A percentile compares a stretch with the other conserved stretches of the same genome.
Evolutionary conservation across 2,329 filamentous ascomycete genomes (phyloP).

Genomic region (Cladophialophora yegresii): DNA sequence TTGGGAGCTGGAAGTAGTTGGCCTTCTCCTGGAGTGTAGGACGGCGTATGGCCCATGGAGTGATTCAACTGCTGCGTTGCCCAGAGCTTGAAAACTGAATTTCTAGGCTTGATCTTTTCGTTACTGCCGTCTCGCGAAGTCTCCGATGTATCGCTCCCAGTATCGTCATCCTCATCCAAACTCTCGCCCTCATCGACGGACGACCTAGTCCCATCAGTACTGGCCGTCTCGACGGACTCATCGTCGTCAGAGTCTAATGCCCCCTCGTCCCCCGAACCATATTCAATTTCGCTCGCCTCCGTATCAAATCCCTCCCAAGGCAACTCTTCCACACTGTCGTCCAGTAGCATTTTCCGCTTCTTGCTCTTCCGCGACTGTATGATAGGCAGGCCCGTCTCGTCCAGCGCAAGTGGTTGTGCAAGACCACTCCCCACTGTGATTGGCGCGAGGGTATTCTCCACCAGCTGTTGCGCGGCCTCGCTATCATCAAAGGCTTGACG

Average conservation of each 20-base stretch:
- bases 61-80: slow-evolving; percentile 83
- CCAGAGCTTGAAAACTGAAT: slow-evolving; percentile 88
- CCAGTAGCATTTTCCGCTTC: slow-evolving; percentile 51
- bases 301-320: slow-evolving; percentile 51
- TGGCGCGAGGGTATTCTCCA: background rate
- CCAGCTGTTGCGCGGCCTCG: background rate
- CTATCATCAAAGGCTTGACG: slow-evolving; percentile 35
- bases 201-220: slow-evolving; percentile 8
- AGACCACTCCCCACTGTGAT: slow-evolving; percentile 67
- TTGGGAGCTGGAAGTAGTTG: slow-evolving; percentile 41
- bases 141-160: slow-evolving; percentile 36
- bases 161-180: slow-evolving; percentile 38
- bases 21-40: slow-evolving; percentile 44
- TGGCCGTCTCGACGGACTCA: slow-evolving; percentile 38
- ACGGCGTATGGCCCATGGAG: slow-evolving; percentile 66
- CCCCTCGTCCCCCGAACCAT: slow-evolving; percentile 27
- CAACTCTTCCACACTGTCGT: slow-evolving; percentile 43
- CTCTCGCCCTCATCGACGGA: slow-evolving; percentile 38
- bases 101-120: slow-evolving; percentile 46
- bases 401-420: slow-evolving; percentile 81
- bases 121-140: slow-evolving; percentile 41
- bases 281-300: slow-evolving; percentile 39
- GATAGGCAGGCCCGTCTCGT: slow-evolving; percentile 75
- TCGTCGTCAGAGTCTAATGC: slow-evolving; percentile 26
- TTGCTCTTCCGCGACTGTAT: slow-evolving; percentile 73